Conservation (phyloP, 129 eudicot genomes). For the Artemisia annua region DNA sequence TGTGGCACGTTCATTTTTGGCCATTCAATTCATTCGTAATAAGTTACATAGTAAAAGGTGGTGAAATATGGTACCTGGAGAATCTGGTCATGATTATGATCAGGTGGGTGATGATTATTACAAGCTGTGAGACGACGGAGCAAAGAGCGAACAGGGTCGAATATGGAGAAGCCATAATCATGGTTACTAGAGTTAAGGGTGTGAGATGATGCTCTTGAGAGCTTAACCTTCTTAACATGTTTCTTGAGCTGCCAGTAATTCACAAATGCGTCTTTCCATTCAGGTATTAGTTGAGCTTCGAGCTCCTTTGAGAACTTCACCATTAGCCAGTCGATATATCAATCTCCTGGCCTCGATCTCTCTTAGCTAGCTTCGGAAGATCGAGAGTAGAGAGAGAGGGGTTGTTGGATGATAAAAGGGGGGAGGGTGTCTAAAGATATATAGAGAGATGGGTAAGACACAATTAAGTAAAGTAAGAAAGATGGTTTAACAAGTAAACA, state of each 20-base stretch:
- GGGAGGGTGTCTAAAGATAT: not conserved
- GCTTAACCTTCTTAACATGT: conserved; percentile 79
- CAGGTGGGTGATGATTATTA: conserved; percentile 28
- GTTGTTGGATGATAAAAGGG: not conserved
- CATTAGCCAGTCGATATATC: conserved; percentile 36
- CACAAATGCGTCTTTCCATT: conserved; percentile 94
- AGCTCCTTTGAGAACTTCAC: conserved; percentile 96
- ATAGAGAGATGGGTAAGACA: not conserved
- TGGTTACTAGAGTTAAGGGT: not conserved
- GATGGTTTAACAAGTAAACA: not conserved
- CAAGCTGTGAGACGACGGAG: conserved; percentile 14
- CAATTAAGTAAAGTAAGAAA: not conserved
- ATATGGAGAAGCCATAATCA: conserved; percentile 61
- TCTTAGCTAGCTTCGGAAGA: not conserved
- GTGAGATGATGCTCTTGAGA: conserved; percentile 34
- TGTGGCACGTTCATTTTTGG: too few species aligned
- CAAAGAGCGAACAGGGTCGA: conserved; percentile 62
- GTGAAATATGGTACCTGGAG: conserved; percentile 25
- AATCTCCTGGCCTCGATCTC: not conserved
- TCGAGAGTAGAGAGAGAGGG: conserved; percentile 2
- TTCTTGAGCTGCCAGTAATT: conserved; percentile 93
- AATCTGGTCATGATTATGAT: not conserved
- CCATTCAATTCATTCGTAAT: too few species aligned
- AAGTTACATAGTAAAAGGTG: not conserved
- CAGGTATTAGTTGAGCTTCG: conserved; percentile 96